A percentile compares a stretch with the other conserved stretches of the same genome.
Conservation (phyloP, 2,329 filamentous ascomycete species). For the Dactylellina drechsleri region DNA sequence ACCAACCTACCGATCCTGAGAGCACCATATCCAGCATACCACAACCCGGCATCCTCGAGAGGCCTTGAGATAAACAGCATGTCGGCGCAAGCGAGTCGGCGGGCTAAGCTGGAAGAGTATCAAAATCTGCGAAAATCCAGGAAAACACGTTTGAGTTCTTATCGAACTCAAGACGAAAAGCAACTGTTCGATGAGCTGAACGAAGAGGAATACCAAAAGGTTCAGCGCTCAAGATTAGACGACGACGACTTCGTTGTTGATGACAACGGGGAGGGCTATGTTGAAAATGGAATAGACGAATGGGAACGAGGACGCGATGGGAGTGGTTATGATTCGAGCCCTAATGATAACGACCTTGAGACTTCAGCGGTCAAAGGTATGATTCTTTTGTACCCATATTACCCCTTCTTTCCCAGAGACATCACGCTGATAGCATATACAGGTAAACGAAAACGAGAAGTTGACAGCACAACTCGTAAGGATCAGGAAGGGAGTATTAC, state of each 20-base stretch:
- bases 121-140: constrained; percentile 84
- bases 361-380: constrained; percentile 54
- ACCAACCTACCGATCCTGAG: background rate
- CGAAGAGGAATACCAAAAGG: constrained; percentile 95
- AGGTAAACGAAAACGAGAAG: constrained; percentile 86
- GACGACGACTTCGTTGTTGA: constrained; percentile 98
- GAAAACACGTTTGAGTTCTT: constrained; percentile 88
- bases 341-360: constrained; percentile 68
- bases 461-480: constrained; percentile 84
- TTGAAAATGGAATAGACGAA: constrained; percentile 94
- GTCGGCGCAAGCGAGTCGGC: constrained; percentile 36
- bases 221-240: constrained; percentile 86
- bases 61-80: constrained; percentile 5
- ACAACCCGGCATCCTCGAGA: background rate
- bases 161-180: constrained; percentile 84
- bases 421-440: background rate
- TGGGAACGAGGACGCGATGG: constrained; percentile 72
- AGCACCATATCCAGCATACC: background rate
- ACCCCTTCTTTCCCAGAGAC: background rate
- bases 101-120: constrained; percentile 76
- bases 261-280: constrained; percentile 96
- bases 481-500: constrained; percentile 91
- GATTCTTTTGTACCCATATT: background rate
- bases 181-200: constrained; percentile 95
- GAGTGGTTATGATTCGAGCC: constrained; percentile 76